phyloP scores from a whole-genome alignment of 352 stramenopile species.

The Globisporangium emineosum region DNA sequence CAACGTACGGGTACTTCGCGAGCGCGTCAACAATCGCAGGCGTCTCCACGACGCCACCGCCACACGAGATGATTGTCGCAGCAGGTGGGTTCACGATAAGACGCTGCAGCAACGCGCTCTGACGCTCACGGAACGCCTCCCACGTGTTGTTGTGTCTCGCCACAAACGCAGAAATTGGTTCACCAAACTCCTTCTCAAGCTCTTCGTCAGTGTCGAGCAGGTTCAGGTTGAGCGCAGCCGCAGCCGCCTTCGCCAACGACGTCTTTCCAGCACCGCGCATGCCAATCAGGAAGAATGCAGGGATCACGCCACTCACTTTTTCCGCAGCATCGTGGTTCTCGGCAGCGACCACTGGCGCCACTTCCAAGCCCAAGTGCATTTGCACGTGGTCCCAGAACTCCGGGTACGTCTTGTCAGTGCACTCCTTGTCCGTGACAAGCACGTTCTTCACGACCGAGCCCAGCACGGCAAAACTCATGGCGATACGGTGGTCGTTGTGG shows the following conservation, averaged over 20 bases:
- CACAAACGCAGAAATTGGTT: slow-evolving; percentile 69
- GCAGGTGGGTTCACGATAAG: slow-evolving; percentile 53
- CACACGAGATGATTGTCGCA: slow-evolving; percentile 79
- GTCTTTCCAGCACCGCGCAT: slow-evolving; percentile 88
- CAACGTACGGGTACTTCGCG: slow-evolving; percentile 58
- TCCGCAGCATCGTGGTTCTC: slow-evolving; percentile 11
- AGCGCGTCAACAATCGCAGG: slow-evolving; percentile 58
- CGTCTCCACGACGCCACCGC: slow-evolving; percentile 81
- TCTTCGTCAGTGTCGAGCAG: slow-evolving; percentile 79
- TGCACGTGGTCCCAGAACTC: slow-evolving; percentile 92
- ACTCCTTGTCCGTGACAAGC: slow-evolving; percentile 96
- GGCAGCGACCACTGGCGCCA: slow-evolving; percentile 40
- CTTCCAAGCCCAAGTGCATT: slow-evolving; percentile 57
- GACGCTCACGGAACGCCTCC: slow-evolving; percentile 70
- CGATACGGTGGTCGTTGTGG: slow-evolving; percentile 98
- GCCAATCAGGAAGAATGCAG: slow-evolving; percentile 78
- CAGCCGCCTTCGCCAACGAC: slow-evolving; percentile 60
- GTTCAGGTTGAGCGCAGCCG: slow-evolving; percentile 41
- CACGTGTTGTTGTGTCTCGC: slow-evolving; percentile 57
- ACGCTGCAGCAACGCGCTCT: slow-evolving; percentile 59
- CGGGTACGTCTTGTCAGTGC: slow-evolving; percentile 97
- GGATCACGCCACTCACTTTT: slow-evolving; percentile 15
- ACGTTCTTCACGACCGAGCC: slow-evolving; percentile 89
- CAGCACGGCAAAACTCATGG: slow-evolving; percentile 97
- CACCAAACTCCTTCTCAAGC: slow-evolving; percentile 62